Conservation (phyloP, 169 alveolate genomes). For the Prorocentrum cordatum region DNA sequence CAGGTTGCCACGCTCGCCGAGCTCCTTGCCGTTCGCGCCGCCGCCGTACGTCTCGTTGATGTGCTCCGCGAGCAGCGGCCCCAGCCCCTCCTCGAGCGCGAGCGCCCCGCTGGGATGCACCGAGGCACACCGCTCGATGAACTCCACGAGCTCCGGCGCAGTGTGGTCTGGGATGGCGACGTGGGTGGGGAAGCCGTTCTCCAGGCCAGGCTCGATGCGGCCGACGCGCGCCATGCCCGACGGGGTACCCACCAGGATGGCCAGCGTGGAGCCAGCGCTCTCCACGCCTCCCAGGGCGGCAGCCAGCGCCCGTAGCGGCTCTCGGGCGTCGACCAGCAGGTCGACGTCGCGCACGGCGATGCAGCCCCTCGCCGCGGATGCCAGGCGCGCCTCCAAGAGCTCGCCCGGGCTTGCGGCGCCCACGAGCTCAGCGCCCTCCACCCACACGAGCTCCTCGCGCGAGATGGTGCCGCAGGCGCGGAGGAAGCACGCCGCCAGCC, state of each 20-base stretch:
- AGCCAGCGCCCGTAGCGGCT: constrained; percentile 31
- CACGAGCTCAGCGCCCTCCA: background rate
- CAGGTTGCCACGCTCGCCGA: constrained; percentile 61
- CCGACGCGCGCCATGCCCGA: background rate
- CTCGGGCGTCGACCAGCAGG: constrained; percentile 30
- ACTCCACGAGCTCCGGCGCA: constrained; percentile 48
- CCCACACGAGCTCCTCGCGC: constrained; percentile 64
- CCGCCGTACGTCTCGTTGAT: constrained; percentile 58
- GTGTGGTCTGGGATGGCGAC: constrained; percentile 2
- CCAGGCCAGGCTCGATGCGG: background rate
- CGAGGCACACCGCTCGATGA: background rate
- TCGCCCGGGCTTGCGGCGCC: constrained; percentile 5
- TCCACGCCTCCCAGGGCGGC: constrained; percentile 45
- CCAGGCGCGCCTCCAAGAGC: constrained; percentile 11
- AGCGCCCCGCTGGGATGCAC: constrained; percentile 4
- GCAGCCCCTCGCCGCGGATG: constrained; percentile 45
- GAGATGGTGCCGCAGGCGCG: constrained; percentile 48
- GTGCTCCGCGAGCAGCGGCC: constrained; percentile 31
- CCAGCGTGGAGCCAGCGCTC: constrained; percentile 19
- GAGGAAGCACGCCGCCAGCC: constrained; percentile 47
- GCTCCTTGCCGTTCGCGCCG: constrained; percentile 22
- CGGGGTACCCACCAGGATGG: constrained; percentile 27
- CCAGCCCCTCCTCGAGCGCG: constrained; percentile 37
- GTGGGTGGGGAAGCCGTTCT: background rate
- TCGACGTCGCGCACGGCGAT: constrained; percentile 4